These are phyloP conservation scores for Colletotrichum sp. DNA, from an alignment of 2,329 filamentous ascomycete genomes.

Conservation along the genomic window DNA sequence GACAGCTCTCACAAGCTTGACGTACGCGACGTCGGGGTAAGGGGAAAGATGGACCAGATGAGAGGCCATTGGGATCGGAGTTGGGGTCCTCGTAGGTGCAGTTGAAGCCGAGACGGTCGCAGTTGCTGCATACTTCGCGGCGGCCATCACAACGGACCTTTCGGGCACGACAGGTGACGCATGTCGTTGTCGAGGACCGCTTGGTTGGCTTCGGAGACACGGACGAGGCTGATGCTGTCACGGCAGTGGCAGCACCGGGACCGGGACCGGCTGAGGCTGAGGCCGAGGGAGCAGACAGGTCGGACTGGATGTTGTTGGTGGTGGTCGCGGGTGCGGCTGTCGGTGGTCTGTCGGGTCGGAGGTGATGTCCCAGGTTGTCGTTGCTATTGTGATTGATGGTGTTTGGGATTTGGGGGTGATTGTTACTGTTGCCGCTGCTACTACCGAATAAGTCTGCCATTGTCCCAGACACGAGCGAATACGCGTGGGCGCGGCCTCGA, in stretches of 20 bases:
- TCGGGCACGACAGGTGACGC: constrained; percentile 58
- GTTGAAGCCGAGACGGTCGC: constrained; percentile 61
- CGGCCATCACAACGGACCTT: constrained; percentile 65
- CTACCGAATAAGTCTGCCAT: constrained; percentile 16
- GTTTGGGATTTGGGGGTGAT: background rate
- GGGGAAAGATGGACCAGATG: constrained; percentile 22
- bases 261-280: background rate
- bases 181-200: constrained; percentile 54
- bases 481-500: background rate
- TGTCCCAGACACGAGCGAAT: background rate
- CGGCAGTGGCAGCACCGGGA: background rate
- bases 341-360: constrained; percentile 21
- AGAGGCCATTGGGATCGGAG: constrained; percentile 44
- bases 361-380: constrained; percentile 14
- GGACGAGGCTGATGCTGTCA: constrained; percentile 20
- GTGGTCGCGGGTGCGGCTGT: constrained; percentile 7
- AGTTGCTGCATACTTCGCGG: constrained; percentile 60
- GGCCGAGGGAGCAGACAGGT: background rate
- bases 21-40: constrained; percentile 59
- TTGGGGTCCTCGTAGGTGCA: constrained; percentile 61
- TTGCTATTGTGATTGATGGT: background rate
- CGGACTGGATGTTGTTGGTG: background rate
- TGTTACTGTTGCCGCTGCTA: background rate
- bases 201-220: constrained; percentile 31
- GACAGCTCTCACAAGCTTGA: constrained; percentile 62